Evolutionary conservation across 1,139 yeast genomes (phyloP).

Genomic region (Kodamaea anthophila): DNA sequence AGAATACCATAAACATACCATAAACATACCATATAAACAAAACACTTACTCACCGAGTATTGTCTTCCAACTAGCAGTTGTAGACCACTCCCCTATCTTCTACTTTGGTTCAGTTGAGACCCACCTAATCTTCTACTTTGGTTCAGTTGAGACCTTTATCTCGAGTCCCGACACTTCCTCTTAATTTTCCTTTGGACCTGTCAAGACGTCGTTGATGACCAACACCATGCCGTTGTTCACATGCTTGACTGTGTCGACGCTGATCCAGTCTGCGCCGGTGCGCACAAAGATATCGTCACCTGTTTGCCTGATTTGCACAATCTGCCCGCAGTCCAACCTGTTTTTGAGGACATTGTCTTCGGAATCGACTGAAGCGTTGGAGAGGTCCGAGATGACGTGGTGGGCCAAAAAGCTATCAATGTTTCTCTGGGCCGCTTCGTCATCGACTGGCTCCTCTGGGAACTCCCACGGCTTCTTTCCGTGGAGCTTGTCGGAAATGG

Average conservation of each 20-base stretch:
- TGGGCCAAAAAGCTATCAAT: constrained; percentile 46
- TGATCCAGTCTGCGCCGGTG: constrained; percentile 27
- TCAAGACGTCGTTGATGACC: constrained; percentile 13
- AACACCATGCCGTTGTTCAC: constrained; percentile 55
- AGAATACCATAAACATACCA: no score
- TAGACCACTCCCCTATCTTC: no score
- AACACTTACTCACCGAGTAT: no score
- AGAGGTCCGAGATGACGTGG: constrained; percentile 37
- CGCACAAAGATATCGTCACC: constrained; percentile 27
- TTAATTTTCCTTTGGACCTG: neutral
- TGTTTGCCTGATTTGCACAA: constrained; percentile 35
- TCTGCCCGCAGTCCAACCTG: constrained; percentile 34
- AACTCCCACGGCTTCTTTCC: constrained; percentile 64
- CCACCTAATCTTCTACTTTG: no score
- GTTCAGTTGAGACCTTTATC: no score
- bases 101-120: no score
- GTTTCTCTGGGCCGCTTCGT: constrained; percentile 39
- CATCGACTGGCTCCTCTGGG: constrained; percentile 38
- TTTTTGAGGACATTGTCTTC: constrained; percentile 21
- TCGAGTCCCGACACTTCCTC: no score
- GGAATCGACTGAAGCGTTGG: constrained; percentile 14
- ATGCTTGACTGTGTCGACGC: constrained; percentile 29
- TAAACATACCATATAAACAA: no score
- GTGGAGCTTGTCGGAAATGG: constrained; percentile 32
- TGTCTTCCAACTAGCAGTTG: no score